Evolutionary conservation across 495 filamentous ascomycete genomes (phyloP).

Genomic region (Rostrohypoxylon terebratum): DNA sequence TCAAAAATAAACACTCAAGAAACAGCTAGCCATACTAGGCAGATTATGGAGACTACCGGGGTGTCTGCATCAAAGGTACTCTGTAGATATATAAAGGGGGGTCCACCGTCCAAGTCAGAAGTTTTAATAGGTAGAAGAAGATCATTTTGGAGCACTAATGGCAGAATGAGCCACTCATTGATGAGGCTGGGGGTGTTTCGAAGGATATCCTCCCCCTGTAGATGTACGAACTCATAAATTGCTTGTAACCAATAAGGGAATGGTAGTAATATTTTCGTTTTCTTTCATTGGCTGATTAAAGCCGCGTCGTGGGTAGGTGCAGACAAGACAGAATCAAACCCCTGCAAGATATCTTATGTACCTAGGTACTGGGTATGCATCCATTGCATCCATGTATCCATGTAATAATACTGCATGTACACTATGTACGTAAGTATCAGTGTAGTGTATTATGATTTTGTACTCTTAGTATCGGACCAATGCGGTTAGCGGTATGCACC

Average conservation of each 20-base stretch:
- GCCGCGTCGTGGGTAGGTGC: not conserved
- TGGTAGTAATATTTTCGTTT: not conserved
- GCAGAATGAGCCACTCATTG: slow-evolving; percentile 22
- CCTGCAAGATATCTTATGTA: not conserved
- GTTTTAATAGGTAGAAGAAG: no score
- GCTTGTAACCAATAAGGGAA: slow-evolving; percentile 7
- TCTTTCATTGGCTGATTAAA: not conserved
- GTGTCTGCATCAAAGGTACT: slow-evolving; percentile 13
- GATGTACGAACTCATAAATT: slow-evolving; percentile 5
- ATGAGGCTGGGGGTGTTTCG: slow-evolving; percentile 32
- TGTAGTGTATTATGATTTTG: not conserved
- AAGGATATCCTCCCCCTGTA: slow-evolving; percentile 29
- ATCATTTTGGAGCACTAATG: slow-evolving; percentile 20
- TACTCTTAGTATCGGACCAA: not conserved
- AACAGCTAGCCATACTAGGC: slow-evolving; percentile 30
- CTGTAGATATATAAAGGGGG: no score
- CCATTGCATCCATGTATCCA: not conserved
- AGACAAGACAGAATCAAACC: not conserved
- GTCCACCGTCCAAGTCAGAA: no score
- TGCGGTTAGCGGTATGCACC: not conserved
- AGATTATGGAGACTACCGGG: slow-evolving; percentile 1
- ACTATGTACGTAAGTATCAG: not conserved
- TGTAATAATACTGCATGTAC: not conserved
- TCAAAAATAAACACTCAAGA: slow-evolving; percentile 8
- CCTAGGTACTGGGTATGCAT: no score